These are phyloP conservation scores for Tubosaeta sp. DNA, from an alignment of 768 basidiomycete genomes.

Conservation along the genomic window DNA sequence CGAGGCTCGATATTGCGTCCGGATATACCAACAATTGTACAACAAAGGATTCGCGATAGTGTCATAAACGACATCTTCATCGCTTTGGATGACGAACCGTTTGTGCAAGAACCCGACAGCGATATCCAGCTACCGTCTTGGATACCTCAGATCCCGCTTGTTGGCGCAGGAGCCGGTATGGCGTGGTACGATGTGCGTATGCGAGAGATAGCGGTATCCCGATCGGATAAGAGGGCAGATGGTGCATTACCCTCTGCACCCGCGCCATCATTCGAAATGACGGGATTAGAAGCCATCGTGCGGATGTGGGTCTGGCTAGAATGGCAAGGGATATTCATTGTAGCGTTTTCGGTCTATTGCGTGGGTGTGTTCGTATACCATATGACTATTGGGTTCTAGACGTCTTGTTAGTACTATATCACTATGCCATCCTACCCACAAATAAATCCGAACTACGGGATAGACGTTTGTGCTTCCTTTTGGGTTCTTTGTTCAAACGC, in stretches of 20 bases:
- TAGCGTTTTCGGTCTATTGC: conserved; percentile 1
- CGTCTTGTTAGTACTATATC: too few relatives aligned
- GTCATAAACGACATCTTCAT: conserved; percentile 10
- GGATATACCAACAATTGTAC: conserved; percentile 46
- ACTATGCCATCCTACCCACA: too few relatives aligned
- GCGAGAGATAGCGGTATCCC: conserved; percentile 40
- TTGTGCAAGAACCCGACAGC: conserved; percentile 37
- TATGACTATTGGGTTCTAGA: neutral
- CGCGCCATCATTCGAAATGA: conserved; percentile 25
- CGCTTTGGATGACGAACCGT: conserved; percentile 28
- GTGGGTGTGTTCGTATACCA: neutral
- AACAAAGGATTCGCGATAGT: conserved; percentile 4
- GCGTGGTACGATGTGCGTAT: conserved; percentile 69
- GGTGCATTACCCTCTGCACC: conserved; percentile 1
- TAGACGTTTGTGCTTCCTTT: too few relatives aligned
- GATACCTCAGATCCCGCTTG: conserved; percentile 48
- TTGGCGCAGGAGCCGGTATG: conserved; percentile 60
- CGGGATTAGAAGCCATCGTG: conserved; percentile 35
- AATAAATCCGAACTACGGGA: too few relatives aligned
- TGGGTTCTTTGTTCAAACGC: too few relatives aligned
- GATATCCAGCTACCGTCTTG: conserved; percentile 14
- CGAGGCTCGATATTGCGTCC: conserved; percentile 63
- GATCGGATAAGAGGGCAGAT: neutral
- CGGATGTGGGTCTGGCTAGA: conserved; percentile 48
- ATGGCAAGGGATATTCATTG: conserved; percentile 3